phyloP scores from a whole-genome alignment of 768 basidiomycete species.

The Dendrothele bispora region DNA sequence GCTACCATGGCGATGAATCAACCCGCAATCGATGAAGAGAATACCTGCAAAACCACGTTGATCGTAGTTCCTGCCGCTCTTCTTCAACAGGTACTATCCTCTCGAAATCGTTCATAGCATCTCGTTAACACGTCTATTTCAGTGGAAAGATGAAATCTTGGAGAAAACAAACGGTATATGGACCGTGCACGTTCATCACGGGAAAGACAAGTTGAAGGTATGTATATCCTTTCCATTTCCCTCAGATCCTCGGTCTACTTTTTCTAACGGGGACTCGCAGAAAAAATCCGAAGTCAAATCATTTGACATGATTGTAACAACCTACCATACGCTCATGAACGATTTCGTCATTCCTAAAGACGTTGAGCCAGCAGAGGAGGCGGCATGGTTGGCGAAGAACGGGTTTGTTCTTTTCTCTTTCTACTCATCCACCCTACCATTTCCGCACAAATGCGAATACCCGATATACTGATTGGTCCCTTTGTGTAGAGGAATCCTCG shows the following conservation, averaged over 20 bases:
- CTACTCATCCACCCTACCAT: no score
- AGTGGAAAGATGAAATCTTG: constrained; percentile 78
- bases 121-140: not conserved
- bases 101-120: not conserved
- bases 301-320: constrained; percentile 71
- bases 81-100: constrained; percentile 53
- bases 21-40: constrained; percentile 44
- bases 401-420: constrained; percentile 45
- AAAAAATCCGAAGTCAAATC: constrained; percentile 47
- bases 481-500: constrained; percentile 53
- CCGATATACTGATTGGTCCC: not conserved
- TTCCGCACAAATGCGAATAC: no score
- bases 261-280: no score
- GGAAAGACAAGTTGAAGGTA: constrained; percentile 63
- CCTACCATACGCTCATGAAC: constrained; percentile 67
- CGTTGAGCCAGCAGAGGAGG: constrained; percentile 45
- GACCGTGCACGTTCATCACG: constrained; percentile 69
- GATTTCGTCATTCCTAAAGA: constrained; percentile 58
- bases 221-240: not conserved
- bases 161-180: constrained; percentile 65
- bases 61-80: constrained; percentile 79
- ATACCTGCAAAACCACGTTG: constrained; percentile 52
- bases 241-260: no score
- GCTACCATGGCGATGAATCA: constrained; percentile 73
- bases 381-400: constrained; percentile 45